Evolutionary conservation across 768 basidiomycete species (phyloP).

Genomic region (Coprinopsis marcescibilis): DNA sequence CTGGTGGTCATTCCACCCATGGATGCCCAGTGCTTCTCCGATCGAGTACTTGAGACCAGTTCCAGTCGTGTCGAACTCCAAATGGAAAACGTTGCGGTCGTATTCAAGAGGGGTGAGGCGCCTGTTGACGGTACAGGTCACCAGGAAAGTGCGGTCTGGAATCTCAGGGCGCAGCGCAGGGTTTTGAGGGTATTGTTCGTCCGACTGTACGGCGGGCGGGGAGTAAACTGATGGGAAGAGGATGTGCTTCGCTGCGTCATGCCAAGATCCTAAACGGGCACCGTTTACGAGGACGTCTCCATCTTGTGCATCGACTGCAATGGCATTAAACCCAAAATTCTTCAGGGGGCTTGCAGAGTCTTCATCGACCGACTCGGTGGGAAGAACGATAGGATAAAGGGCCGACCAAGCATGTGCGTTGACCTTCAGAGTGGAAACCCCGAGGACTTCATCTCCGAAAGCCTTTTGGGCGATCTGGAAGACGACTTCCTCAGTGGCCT

Average conservation of each 20-base stretch:
- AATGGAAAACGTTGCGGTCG: conserved; percentile 97
- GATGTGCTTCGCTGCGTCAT: conserved; percentile 82
- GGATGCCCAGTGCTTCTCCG: conserved; percentile 94
- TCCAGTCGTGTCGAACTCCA: conserved; percentile 89
- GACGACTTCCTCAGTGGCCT: conserved; percentile 50
- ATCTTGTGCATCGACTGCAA: conserved; percentile 55
- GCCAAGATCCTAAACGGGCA: conserved; percentile 64
- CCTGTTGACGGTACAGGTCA: conserved; percentile 90
- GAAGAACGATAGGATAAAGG: conserved; percentile 48
- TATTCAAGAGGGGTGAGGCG: conserved; percentile 94
- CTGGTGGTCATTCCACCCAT: conserved; percentile 92
- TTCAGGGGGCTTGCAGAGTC: conserved; percentile 33
- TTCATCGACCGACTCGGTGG: conserved; percentile 16
- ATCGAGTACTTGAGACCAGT: conserved; percentile 94
- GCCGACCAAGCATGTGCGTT: conserved; percentile 60
- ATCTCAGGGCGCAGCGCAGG: conserved; percentile 81
- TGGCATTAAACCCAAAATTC: conserved; percentile 67
- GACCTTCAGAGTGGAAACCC: conserved; percentile 45
- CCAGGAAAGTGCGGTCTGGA: conserved; percentile 85
- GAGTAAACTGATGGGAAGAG: conserved; percentile 82
- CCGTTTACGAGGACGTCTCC: conserved; percentile 57
- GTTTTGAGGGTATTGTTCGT: conserved; percentile 49
- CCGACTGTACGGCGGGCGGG: conserved; percentile 28
- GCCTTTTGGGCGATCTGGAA: conserved; percentile 43
- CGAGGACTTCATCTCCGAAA: conserved; percentile 41